Evolutionary conservation across 805 yeast species (phyloP).

Genomic region (Metschnikowia rubicola): DNA sequence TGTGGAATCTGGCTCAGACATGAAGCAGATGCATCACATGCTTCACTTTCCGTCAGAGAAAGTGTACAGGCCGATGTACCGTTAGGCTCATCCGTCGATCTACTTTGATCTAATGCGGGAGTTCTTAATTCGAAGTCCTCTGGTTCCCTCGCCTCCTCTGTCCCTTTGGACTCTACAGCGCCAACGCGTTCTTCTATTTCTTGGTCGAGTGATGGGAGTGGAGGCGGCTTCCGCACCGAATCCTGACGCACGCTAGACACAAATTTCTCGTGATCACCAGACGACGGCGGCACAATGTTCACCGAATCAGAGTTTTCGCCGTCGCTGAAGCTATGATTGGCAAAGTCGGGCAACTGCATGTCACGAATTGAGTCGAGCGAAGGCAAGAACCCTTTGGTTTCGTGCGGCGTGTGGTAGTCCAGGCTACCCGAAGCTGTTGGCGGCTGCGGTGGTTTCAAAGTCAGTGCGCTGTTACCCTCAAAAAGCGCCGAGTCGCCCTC

Average conservation of each 20-base stretch:
- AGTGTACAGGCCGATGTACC: no score
- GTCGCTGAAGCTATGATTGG: constrained; percentile 10
- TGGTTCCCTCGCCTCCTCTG: no score
- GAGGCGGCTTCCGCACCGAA: constrained; percentile 39
- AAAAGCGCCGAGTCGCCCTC: constrained; percentile 11
- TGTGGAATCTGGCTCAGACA: no score
- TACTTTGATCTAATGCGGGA: no score
- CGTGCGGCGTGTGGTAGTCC: constrained; percentile 4
- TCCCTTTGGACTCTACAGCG: no score
- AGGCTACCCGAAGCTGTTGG: constrained; percentile 1
- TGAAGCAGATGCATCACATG: no score
- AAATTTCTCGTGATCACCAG: constrained; percentile 10
- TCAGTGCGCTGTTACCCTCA: background rate
- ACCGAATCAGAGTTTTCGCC: background rate
- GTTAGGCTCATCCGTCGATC: no score
- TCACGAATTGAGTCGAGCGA: constrained; percentile 22
- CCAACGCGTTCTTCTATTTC: no score
- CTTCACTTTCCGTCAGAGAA: no score
- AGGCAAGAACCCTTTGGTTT: constrained; percentile 17
- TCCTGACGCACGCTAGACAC: constrained; percentile 10
- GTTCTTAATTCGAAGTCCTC: no score
- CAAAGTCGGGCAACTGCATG: constrained; percentile 29
- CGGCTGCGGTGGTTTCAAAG: background rate
- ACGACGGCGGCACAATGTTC: background rate
- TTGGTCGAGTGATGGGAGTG: background rate